Evolutionary conservation across 495 filamentous ascomycete species (phyloP).

Genomic region (Alectoria sarmentosa): DNA sequence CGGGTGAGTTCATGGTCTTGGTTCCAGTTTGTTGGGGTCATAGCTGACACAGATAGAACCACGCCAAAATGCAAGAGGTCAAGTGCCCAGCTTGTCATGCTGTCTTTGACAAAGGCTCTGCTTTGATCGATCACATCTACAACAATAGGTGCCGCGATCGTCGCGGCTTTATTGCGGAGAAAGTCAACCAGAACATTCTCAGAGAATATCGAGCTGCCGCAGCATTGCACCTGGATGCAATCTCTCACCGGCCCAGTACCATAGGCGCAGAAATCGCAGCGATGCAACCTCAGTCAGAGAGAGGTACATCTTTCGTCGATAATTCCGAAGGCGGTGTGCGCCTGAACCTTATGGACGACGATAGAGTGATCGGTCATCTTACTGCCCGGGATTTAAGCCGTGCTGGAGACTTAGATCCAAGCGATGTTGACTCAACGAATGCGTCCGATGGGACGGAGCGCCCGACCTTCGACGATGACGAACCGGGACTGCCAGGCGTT

Average conservation of each 20-base stretch:
- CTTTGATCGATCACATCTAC: constrained; percentile 46
- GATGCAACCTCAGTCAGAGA: constrained; percentile 14
- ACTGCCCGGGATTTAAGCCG: constrained; percentile 2
- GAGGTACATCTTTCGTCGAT: background rate
- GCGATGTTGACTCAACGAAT: background rate
- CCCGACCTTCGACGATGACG: background rate
- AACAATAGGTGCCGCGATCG: constrained; percentile 34
- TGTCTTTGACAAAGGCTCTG: constrained; percentile 38
- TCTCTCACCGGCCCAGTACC: constrained; percentile 5
- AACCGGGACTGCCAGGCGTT: background rate
- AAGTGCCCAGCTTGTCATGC: constrained; percentile 40
- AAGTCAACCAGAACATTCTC: constrained; percentile 7
- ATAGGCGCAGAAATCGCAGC: constrained; percentile 9
- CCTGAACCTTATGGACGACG: constrained; percentile 2
- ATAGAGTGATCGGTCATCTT: background rate
- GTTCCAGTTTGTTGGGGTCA: background rate
- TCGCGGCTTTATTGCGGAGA: background rate
- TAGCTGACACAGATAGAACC: constrained; percentile 26
- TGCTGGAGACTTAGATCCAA: background rate
- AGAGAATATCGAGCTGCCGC: constrained; percentile 11
- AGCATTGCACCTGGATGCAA: constrained; percentile 8
- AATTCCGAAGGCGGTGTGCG: constrained; percentile 5
- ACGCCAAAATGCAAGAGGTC: constrained; percentile 39
- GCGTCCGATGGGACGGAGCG: background rate
- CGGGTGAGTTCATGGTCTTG: constrained; percentile 31